A percentile compares a stretch with the other conserved stretches of the same genome.
These are phyloP conservation scores for Fraxinus sp. DNA, from an alignment of 305 asterid genomes.

Conservation along the genomic window DNA sequence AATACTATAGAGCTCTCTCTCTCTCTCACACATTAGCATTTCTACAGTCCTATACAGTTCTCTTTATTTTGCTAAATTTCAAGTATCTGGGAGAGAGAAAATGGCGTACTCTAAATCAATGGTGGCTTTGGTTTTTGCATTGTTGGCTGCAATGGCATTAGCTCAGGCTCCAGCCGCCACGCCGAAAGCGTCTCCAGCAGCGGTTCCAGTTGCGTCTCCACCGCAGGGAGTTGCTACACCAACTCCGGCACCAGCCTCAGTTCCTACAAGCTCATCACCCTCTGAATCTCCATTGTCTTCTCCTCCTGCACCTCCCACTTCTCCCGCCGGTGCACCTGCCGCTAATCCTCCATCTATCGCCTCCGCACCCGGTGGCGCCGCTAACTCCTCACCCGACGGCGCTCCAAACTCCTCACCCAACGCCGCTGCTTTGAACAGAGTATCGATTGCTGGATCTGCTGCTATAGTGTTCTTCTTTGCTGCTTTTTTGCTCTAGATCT, in stretches of 20 bases:
- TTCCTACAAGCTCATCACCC: slow-evolving; percentile 3
- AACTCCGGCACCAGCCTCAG: slow-evolving; percentile 3
- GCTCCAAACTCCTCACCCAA: slow-evolving; percentile 23
- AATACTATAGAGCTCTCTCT: background rate
- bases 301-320: slow-evolving; percentile 27
- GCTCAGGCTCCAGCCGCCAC: slow-evolving; percentile 40
- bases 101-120: slow-evolving; percentile 34
- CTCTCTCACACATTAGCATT: background rate
- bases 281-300: slow-evolving; percentile 19
- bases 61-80: background rate
- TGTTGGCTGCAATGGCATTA: slow-evolving; percentile 25
- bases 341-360: slow-evolving; percentile 30
- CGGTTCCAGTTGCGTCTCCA: slow-evolving; percentile 13
- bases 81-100: background rate
- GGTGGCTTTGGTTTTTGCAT: slow-evolving; percentile 27
- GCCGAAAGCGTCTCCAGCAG: background rate
- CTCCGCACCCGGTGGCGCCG: slow-evolving; percentile 22
- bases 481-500: slow-evolving; percentile 32
- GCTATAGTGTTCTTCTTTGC: slow-evolving; percentile 32
- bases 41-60: background rate
- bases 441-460: slow-evolving; percentile 36
- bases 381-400: no score
- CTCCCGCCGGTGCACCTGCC: slow-evolving; percentile 10
- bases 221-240: slow-evolving; percentile 14
- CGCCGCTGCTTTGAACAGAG: slow-evolving; percentile 32